Conservation (phyloP, 2,329 filamentous ascomycete genomes). For the Thelonectria olida region DNA sequence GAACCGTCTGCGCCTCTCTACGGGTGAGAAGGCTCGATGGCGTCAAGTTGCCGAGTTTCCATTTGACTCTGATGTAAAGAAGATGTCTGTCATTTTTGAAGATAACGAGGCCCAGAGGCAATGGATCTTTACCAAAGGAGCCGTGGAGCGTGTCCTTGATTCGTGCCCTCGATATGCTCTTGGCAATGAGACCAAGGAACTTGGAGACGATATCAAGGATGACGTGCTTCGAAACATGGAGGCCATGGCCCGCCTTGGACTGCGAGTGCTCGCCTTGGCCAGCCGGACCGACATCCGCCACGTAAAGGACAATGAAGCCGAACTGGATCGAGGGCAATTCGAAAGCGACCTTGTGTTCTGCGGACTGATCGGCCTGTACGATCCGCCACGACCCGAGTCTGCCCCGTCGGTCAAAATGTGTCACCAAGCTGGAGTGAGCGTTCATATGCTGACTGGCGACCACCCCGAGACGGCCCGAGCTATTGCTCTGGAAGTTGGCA, state of each 20-base stretch:
- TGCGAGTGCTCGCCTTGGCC: constrained; percentile 75
- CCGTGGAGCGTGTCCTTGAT: constrained; percentile 74
- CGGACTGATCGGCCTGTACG: constrained; percentile 77
- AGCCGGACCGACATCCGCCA: constrained; percentile 54
- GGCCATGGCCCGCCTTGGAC: constrained; percentile 69
- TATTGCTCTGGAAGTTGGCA: constrained; percentile 71
- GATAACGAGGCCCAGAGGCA: constrained; percentile 50
- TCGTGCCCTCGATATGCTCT: constrained; percentile 65
- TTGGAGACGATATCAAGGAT: constrained; percentile 63
- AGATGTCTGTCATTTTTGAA: constrained; percentile 77
- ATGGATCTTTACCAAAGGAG: constrained; percentile 70
- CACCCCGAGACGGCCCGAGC: constrained; percentile 72
- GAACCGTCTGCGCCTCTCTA: constrained; percentile 63
- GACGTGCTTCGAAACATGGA: constrained; percentile 75
- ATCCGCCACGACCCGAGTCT: constrained; percentile 75
- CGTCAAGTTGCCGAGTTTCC: constrained; percentile 73
- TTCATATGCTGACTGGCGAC: constrained; percentile 77
- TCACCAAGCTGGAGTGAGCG: constrained; percentile 69
- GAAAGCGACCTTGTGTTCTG: constrained; percentile 72
- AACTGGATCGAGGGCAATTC: constrained; percentile 62
- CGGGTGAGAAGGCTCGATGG: constrained; percentile 61
- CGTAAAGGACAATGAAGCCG: constrained; percentile 47
- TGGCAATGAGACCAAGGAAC: constrained; percentile 52
- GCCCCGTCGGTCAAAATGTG: constrained; percentile 66
- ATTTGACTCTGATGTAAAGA: constrained; percentile 79